Base-by-base conservation (phyloP, 805 yeast species). In the Saccharomycopsis javanensis region DNA sequence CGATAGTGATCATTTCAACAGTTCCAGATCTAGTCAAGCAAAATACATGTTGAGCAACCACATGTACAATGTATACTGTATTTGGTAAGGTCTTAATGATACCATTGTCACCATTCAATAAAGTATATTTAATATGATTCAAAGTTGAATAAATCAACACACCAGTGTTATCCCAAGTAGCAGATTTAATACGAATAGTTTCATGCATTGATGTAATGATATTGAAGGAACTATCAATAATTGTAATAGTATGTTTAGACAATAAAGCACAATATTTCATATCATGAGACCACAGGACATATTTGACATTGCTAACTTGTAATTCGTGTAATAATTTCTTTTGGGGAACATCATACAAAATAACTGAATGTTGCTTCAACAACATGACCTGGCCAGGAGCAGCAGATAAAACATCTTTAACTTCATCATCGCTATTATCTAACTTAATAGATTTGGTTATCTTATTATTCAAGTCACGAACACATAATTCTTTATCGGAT, bases 81-180 rank as follows among this genome's bases (percentile, higher is more conserved):
- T 86, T 86, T 63, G 86, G 94, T 66, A 92, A 77, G 20, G 99
- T 94, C 72, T 88, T 89, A 65, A 94, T 87, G 53, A 94, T 90
- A 66, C 99, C 99, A 65, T 76, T 82, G 69, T 95, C 99, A 66
- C 99, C 99, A 68, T 91, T 94, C 68, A 92, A 76, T 67, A 94
- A 76, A 51, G 92, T 85, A 72, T 92, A 94, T 73, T 92, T 94
- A 73, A 95, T 86, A 71, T 94, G 99, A 73, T 92, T 92, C 70
- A 94, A 78, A 6, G 99, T 94, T 20, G 97, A 86, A 73, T 92
- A 94, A 63, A 94, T 78, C 69, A 94, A 79, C 33, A 95, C 96
- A 55, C 92, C 92, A 53, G 87, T 76, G 64, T 90, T 97, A 70
- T 94, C 98, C 97, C 97, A 94, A 18, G 96, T 88, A 51, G 97